Percentiles rank a stretch among this genome's conserved stretches.
Evolutionary conservation across 108 stramenopile species (phyloP).

Genomic region (Nitzschia palea): DNA sequence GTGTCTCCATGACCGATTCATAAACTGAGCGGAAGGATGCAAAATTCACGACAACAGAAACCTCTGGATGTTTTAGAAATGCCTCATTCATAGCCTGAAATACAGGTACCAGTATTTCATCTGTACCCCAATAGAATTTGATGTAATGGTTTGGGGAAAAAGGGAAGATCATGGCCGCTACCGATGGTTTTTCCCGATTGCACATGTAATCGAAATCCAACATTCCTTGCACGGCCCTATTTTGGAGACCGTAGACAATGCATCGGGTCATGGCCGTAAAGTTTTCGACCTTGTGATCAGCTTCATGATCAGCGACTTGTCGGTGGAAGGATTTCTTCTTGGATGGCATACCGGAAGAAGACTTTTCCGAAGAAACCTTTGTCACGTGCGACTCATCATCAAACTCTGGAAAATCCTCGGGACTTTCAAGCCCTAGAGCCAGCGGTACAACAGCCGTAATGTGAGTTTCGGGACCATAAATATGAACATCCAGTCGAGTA

Average conservation of each 20-base stretch:
- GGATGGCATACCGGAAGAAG: not conserved
- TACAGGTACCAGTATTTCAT: slow-evolving; percentile 83
- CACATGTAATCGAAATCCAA: slow-evolving; percentile 95
- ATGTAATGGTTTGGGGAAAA: slow-evolving; percentile 84
- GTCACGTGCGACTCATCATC: slow-evolving; percentile 42
- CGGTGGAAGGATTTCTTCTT: slow-evolving; percentile 25
- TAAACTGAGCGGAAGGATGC: slow-evolving; percentile 89
- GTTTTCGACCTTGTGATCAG: slow-evolving; percentile 58
- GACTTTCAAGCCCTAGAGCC: slow-evolving; percentile 65
- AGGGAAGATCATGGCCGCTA: slow-evolving; percentile 84
- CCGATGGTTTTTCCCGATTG: slow-evolving; percentile 78
- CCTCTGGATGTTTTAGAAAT: slow-evolving; percentile 71
- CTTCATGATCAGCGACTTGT: slow-evolving; percentile 50
- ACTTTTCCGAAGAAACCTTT: slow-evolving; percentile 23
- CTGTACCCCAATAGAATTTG: slow-evolving; percentile 89
- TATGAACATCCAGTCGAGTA: slow-evolving; percentile 75
- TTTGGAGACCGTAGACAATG: slow-evolving; percentile 86
- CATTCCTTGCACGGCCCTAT: slow-evolving; percentile 87
- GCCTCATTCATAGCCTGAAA: slow-evolving; percentile 76
- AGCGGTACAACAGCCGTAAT: slow-evolving; percentile 85
- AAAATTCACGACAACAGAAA: slow-evolving; percentile 84
- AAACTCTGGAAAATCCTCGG: slow-evolving; percentile 69
- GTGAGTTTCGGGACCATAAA: slow-evolving; percentile 90
- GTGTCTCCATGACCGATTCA: slow-evolving; percentile 72
- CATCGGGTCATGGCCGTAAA: slow-evolving; percentile 69